Conservation (phyloP, 192 early-diverging fungal genomes). For the Podila verticillata region DNA sequence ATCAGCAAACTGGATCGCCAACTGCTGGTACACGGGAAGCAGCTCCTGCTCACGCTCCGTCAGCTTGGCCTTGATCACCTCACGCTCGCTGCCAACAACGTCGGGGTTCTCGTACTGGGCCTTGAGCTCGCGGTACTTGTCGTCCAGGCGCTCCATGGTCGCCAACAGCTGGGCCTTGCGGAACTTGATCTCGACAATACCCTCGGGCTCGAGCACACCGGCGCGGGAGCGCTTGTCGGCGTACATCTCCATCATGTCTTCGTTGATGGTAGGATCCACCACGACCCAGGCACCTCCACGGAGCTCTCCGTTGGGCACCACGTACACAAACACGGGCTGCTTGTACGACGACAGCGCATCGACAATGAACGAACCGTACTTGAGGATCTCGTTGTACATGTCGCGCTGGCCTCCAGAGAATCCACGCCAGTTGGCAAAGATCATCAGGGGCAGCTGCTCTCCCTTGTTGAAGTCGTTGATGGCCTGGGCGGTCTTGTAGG, state of each 20-base stretch:
- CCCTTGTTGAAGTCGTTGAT: conserved; percentile 99
- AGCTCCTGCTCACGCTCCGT: conserved; percentile 88
- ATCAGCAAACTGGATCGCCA: conserved; percentile 96
- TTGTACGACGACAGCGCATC: conserved; percentile 96
- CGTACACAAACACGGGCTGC: conserved; percentile 97
- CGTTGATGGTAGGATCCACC: conserved; percentile 95
- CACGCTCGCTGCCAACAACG: conserved; percentile 66
- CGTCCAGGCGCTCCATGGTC: conserved; percentile 93
- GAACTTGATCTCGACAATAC: conserved; percentile 99
- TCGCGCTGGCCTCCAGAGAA: conserved; percentile 99
- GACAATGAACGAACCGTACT: conserved; percentile 97
- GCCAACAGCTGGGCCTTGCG: conserved; percentile 90
- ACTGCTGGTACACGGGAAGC: conserved; percentile 92
- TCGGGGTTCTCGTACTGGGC: conserved; percentile 60
- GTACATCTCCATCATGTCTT: conserved; percentile 99
- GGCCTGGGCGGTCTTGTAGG: conserved; percentile 99
- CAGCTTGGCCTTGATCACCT: conserved; percentile 73
- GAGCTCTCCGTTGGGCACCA: conserved; percentile 94
- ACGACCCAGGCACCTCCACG: conserved; percentile 99
- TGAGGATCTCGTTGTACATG: conserved; percentile 98
- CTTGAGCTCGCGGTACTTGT: conserved; percentile 80
- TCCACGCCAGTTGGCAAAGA: conserved; percentile 99
- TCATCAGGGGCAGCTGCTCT: conserved; percentile 96
- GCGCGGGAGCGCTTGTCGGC: conserved; percentile 90
- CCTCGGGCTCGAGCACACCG: conserved; percentile 96